Evolutionary conservation across 1,284 basidiomycete genomes (phyloP).

Genomic region (Puccinia triticina): DNA sequence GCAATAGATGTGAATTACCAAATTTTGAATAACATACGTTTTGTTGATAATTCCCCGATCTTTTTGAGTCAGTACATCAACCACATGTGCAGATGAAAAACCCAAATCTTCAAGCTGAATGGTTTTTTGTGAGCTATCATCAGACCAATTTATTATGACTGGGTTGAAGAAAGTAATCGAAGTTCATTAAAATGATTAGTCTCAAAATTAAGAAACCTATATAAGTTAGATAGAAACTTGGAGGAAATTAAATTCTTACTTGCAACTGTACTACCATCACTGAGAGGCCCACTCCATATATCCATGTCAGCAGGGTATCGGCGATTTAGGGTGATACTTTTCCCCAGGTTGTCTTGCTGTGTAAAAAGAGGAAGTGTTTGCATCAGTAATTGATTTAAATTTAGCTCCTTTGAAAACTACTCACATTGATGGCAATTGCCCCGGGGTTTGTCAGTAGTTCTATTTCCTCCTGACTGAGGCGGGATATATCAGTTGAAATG

Average conservation of each 20-base stretch:
- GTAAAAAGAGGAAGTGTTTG: background rate
- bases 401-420: background rate
- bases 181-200: background rate
- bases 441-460: conserved; percentile 17
- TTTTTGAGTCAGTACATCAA: conserved; percentile 11
- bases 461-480: background rate
- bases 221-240: too few species aligned
- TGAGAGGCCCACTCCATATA: conserved; percentile 43
- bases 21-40: conserved; percentile 1
- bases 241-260: conserved; percentile 3
- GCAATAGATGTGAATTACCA: background rate
- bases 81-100: conserved; percentile 18
- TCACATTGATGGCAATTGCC: conserved; percentile 39
- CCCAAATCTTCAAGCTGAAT: conserved; percentile 30
- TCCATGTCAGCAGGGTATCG: conserved; percentile 39
- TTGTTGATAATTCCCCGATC: conserved; percentile 21
- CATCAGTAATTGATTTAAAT: too few species aligned
- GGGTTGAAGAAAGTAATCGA: background rate
- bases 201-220: background rate
- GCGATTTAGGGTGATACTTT: conserved; percentile 40
- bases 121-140: background rate
- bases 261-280: conserved; percentile 47
- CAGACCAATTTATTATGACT: conserved; percentile 45
- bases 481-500: background rate
- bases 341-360: conserved; percentile 45